Conservation (phyloP, 2,329 filamentous ascomycete genomes). For the Claviceps maximensis region DNA sequence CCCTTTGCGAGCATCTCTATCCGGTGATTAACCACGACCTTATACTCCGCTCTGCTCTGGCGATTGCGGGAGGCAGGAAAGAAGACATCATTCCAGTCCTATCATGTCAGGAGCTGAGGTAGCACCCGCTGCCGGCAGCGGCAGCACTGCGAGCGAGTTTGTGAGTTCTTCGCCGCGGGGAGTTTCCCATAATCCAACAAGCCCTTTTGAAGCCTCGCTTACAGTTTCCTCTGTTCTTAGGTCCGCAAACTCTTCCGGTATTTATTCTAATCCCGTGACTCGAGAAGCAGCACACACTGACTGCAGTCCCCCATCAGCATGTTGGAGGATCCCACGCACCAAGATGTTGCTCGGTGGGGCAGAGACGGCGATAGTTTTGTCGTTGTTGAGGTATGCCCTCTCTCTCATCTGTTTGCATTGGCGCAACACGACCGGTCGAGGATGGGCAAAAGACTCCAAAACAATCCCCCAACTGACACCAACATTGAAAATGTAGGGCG, state of each 20-base stretch:
- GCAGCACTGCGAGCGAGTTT: slow-evolving; percentile 89
- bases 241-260: slow-evolving; percentile 99
- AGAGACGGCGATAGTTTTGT: slow-evolving; percentile 93
- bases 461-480: slow-evolving; percentile 2
- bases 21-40: neutral
- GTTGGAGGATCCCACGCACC: slow-evolving; percentile 89
- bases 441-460: no score
- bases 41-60: neutral
- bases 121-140: slow-evolving; percentile 24
- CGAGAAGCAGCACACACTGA: neutral
- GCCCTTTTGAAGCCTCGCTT: neutral
- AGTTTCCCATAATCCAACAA: neutral
- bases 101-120: slow-evolving; percentile 23
- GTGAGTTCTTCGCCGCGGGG: slow-evolving; percentile 40
- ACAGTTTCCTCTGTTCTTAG: slow-evolving; percentile 30
- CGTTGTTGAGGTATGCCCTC: slow-evolving; percentile 68
- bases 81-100: neutral
- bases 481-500: slow-evolving; percentile 48
- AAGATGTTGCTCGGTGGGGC: slow-evolving; percentile 89
- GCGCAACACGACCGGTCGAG: neutral
- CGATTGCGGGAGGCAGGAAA: neutral
- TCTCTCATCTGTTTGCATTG: neutral
- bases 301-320: slow-evolving; percentile 34
- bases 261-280: slow-evolving; percentile 5
- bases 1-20: neutral